Evolutionary conservation across 768 basidiomycete species (phyloP), one percentile per base, ranked within the genome.

Genomic region (Boletus reticulatus): DNA sequence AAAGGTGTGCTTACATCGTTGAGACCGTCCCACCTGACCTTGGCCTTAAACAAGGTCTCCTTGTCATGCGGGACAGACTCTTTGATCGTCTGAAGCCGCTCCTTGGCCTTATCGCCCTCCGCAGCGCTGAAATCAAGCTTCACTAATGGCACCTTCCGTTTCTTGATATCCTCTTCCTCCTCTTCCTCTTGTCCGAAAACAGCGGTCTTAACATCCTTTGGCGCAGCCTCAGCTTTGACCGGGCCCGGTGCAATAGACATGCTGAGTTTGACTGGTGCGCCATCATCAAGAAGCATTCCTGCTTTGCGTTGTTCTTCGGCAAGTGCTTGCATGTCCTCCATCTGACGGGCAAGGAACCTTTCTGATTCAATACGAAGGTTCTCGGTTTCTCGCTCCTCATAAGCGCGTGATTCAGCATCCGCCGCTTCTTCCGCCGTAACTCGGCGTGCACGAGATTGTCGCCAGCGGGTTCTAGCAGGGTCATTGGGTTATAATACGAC

Each of bases 311-410:
- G 93, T 65, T 95, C 89, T 48, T 91, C 90, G 13, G 90, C 91
- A 29, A 96, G 76, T 3, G 91, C 88, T 61, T 94, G 92, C 86
- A 96, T 89, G 70, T 98, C 94, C 59, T 92, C 92, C 92, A 96
- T 94, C 67, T 97, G 94, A 52, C 86, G 81, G 36, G 92, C 91
- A 56, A 98, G 79, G 80, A 98, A 97, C 59, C 85, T 89, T 71
- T 98, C 96, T 1, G 93, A 94, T 72, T 98, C 94, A 47, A 85
- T 82, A 36, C 92, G 84, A 22, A 97, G 78, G 62, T 92, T 89
- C 67, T 90, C 94, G 9, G 85, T 83, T 72, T 97, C 93, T 49
- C 89, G 87, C 44, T 88, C 87, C 72, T 97, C 95, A 55, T 85
- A 85, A 29, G 81, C 75, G 16, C 91, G 83, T 36, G 92, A 94